Conservation (phyloP, 805 yeast genomes). For the Naumovozyma dairenensis region DNA sequence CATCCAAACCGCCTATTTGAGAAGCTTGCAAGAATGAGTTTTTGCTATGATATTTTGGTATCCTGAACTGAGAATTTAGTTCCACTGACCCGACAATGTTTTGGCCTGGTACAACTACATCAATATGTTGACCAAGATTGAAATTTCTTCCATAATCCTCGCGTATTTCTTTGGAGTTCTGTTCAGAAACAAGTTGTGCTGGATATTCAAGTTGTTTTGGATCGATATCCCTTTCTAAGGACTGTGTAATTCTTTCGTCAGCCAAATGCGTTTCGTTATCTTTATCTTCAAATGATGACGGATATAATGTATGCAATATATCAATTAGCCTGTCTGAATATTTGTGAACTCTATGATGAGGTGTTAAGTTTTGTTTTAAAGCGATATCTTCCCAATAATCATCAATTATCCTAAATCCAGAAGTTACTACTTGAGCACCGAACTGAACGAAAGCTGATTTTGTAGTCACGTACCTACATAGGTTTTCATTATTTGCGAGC, state of each 20-base stretch:
- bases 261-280: background rate
- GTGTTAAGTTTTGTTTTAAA: slow-evolving; percentile 35
- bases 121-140: slow-evolving; percentile 19
- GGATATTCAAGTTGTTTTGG: slow-evolving; percentile 9
- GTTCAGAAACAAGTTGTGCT: slow-evolving; percentile 22
- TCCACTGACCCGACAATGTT: slow-evolving; percentile 26
- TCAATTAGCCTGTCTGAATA: slow-evolving; percentile 11
- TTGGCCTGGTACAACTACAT: slow-evolving; percentile 24
- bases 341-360: slow-evolving; percentile 36
- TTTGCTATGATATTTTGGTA: slow-evolving; percentile 28
- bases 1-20: slow-evolving; percentile 20
- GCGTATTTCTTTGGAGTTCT: slow-evolving; percentile 19
- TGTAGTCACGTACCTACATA: slow-evolving; percentile 30
- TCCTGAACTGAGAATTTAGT: slow-evolving; percentile 22
- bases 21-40: slow-evolving; percentile 24
- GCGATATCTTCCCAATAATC: slow-evolving; percentile 47
- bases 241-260: background rate
- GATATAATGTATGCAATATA: slow-evolving; percentile 8
- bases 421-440: slow-evolving; percentile 39
- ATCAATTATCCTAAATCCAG: slow-evolving; percentile 42
- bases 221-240: background rate
- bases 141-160: slow-evolving; percentile 17
- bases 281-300: slow-evolving; percentile 6
- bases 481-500: no score
- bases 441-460: slow-evolving; percentile 38